A percentile compares a stretch with the other conserved stretches of the same genome.
Evolutionary conservation across 106 monocot genomes (phyloP).

Genomic region (Hemerocallis citrina): DNA sequence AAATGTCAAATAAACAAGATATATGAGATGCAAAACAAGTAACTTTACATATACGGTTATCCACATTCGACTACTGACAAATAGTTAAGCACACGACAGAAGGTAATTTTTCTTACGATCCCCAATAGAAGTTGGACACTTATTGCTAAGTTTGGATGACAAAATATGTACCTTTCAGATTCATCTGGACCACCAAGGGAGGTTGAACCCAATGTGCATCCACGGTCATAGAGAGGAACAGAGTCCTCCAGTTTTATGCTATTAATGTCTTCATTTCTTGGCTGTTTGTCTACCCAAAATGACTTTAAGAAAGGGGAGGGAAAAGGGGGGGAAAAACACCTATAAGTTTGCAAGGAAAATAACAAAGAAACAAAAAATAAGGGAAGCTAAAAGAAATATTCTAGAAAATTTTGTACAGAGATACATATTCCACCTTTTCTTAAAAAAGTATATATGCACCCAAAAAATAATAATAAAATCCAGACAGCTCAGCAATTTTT

Average conservation of each 20-base stretch:
- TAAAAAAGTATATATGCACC: too few relatives aligned
- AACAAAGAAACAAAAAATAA: neutral
- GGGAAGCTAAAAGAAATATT: neutral
- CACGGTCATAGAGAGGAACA: slow-evolving; percentile 82
- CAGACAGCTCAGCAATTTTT: too few relatives aligned
- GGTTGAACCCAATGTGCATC: slow-evolving; percentile 46
- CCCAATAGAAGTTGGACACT: neutral
- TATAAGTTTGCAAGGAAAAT: neutral
- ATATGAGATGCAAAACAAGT: neutral
- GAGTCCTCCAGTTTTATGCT: slow-evolving; percentile 18
- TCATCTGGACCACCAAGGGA: slow-evolving; percentile 43
- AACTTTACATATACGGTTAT: too few relatives aligned
- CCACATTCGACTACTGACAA: neutral
- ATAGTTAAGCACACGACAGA: neutral
- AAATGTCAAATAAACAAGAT: neutral
- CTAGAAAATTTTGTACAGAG: neutral
- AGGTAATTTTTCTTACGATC: neutral
- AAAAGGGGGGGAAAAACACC: slow-evolving; percentile 3
- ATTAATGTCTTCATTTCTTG: slow-evolving; percentile 25
- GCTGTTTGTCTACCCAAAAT: slow-evolving; percentile 73
- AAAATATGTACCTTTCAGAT: slow-evolving; percentile 43
- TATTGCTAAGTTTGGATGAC: neutral
- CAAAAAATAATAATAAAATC: too few relatives aligned
- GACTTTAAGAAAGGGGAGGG: slow-evolving; percentile 24
- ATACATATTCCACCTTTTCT: too few relatives aligned